Evolutionary conservation across 2,329 filamentous ascomycete genomes (phyloP), one percentile per base, ranked within the genome.

Genomic region (Ophiostoma sp.): DNA sequence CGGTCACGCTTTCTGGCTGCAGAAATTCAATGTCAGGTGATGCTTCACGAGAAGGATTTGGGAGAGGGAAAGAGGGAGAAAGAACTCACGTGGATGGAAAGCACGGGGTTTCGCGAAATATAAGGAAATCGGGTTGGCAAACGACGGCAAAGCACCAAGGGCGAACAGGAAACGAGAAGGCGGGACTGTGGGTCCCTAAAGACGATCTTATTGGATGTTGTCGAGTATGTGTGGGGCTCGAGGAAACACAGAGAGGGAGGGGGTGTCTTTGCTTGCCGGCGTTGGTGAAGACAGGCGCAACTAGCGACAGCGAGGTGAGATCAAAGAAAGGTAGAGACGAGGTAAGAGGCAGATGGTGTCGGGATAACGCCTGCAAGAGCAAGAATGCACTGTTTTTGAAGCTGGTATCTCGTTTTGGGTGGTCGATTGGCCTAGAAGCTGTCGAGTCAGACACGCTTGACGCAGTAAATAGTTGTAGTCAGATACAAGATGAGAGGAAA

Each of bases 11-110:
- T 71, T 72, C 71, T 71, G 71, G 72, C 72, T 74, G 73, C 71
- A 74, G 72, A 68, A 73, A 72, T 68, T 71, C 72, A 35, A 73
- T 74, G 73, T 74, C 73, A 74, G 73, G 73, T 74, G 73, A 74
- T 74, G 73, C 73, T 74, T 74, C 73, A 74, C 73, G 73, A 72
- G 73, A 72, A 67, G 65, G 65, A 65, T 72, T 71, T 68, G 66
- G 67, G 41, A 65, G 64, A 35, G 67, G 27, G 36, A 44, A 48
- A 39, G 35, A 48, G 62, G 41, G 39, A 67, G 67, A 44, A 41
- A 71, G 41, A 65, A 71, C 71, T 72, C 73, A 74, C 73, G 73
- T 74, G 73, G 73, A 70, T 73, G 69, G 71, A 69, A 33, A 41
- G 73, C 73, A 74, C 73, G 73, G 73, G 73, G 72, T 74, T 60